phyloP scores from a whole-genome alignment of 2,329 filamentous ascomycete genomes.

The Xylaria sp. region DNA sequence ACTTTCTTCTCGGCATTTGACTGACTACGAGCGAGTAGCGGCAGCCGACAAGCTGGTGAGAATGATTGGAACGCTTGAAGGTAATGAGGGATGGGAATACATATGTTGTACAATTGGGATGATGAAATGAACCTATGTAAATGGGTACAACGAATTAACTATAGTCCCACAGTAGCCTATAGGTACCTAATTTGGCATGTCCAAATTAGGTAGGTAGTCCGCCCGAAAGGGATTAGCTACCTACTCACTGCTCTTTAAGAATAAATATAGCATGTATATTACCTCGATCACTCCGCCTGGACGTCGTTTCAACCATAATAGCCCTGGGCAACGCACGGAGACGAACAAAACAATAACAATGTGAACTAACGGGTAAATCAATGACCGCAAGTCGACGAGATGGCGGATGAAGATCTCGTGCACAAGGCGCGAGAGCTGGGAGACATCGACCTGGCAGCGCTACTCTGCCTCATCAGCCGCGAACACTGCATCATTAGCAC shows the following conservation, averaged over 20 bases:
- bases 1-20: slow-evolving; percentile 17
- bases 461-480: slow-evolving; percentile 82
- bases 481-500: slow-evolving; percentile 93
- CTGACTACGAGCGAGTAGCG: slow-evolving; percentile 36
- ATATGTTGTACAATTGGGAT: too few species aligned
- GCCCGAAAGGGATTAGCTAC: not conserved
- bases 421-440: slow-evolving; percentile 80
- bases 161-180: too few species aligned
- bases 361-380: slow-evolving; percentile 38
- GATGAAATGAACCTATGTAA: too few species aligned
- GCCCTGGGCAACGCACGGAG: not conserved
- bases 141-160: too few species aligned
- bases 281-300: too few species aligned
- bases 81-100: not conserved
- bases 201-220: too few species aligned
- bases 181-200: too few species aligned
- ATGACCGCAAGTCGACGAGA: slow-evolving; percentile 49
- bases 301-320: not conserved
- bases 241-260: not conserved
- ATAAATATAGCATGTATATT: too few species aligned
- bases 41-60: slow-evolving; percentile 38
- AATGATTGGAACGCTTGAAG: slow-evolving; percentile 47
- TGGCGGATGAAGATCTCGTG: slow-evolving; percentile 72
- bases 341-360: slow-evolving; percentile 6
- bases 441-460: slow-evolving; percentile 86